Evolutionary conservation across 257 asterid genomes (phyloP), one percentile per base, ranked within the genome.

Genomic region (Hygrophila difformis): DNA sequence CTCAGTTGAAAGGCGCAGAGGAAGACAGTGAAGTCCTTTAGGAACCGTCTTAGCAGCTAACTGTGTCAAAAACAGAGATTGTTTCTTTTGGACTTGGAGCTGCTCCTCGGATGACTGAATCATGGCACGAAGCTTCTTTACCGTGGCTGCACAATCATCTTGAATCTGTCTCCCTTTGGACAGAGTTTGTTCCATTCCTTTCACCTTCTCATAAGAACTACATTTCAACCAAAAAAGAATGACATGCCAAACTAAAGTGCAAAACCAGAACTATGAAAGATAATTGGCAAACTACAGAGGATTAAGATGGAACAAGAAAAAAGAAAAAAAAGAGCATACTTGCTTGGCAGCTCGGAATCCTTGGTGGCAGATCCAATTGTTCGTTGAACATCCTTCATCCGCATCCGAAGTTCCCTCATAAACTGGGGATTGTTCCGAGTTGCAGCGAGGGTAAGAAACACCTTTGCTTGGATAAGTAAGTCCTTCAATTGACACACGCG

Each of bases 51-150:
- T 67, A 44, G 82, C 75, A 5, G 79, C 57, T 41, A 77, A 62
- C 35, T 77, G 78, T 21, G 76, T 62, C 62, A 78, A 60, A 63
- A 74, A 78, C 56, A 70, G 55, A 17, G 78, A 52, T 36, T 78
- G 88, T 57, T 74, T 74, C 74, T 64, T 78, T 50, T 78, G 88
- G 20, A 61, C 69, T 12, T 64, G 71, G 49, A 78, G 78, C 71
- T 78, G 88, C 53, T 74, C 83, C 51, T 78, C 88, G 2, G 81
- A 59, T 20, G 59, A 71, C 62, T 74, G 82, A 52, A 73, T 72
- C 88, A 74, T 78, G 2, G 88, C 84, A 17, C 88, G 81, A n/a
- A 78, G 76, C 59, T 71, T 78, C 75, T 71, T 78, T 12, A 69
- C 66, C 64, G 74, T 61, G 21, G 74, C 67, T 20, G 76, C 63